A percentile compares a stretch with the other conserved stretches of the same genome.
phyloP scores from a whole-genome alignment of 148 eudicot genomes.

The Drosera capensis region DNA sequence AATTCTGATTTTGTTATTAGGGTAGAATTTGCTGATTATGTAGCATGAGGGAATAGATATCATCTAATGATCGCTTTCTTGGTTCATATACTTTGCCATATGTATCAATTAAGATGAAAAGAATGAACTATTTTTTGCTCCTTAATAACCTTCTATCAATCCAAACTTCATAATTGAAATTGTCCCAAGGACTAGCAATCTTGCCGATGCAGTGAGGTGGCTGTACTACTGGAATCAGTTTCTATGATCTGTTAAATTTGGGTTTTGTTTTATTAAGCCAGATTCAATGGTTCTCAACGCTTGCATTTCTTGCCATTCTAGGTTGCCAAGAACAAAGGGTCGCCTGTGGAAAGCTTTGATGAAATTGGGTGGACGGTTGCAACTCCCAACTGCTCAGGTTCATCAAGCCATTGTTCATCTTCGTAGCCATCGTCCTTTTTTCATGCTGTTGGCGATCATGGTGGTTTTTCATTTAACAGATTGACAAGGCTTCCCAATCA shows the following conservation, averaged over 20 bases:
- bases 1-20: too few species aligned
- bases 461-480: slow-evolving; percentile 22
- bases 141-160: too few species aligned
- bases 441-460: not conserved
- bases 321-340: slow-evolving; percentile 45
- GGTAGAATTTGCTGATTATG: too few species aligned
- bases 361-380: slow-evolving; percentile 84
- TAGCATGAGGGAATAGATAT: too few species aligned
- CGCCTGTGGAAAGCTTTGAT: slow-evolving; percentile 31
- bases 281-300: not conserved
- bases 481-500: slow-evolving; percentile 47
- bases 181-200: too few species aligned
- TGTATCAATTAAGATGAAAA: too few species aligned
- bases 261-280: not conserved
- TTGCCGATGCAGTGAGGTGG: too few species aligned
- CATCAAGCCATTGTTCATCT: slow-evolving; percentile 1
- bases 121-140: too few species aligned
- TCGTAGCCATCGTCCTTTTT: not conserved
- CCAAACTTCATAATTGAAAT: too few species aligned
- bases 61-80: too few species aligned
- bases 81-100: too few species aligned
- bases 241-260: not conserved
- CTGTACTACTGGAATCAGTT: not conserved
- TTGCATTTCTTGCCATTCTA: slow-evolving; percentile 12
- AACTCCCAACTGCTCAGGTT: slow-evolving; percentile 84